A percentile compares a stretch with the other conserved stretches of the same genome.
Conservation (phyloP, 2,329 filamentous ascomycete species). For the Biscogniauxia mediterranea region DNA sequence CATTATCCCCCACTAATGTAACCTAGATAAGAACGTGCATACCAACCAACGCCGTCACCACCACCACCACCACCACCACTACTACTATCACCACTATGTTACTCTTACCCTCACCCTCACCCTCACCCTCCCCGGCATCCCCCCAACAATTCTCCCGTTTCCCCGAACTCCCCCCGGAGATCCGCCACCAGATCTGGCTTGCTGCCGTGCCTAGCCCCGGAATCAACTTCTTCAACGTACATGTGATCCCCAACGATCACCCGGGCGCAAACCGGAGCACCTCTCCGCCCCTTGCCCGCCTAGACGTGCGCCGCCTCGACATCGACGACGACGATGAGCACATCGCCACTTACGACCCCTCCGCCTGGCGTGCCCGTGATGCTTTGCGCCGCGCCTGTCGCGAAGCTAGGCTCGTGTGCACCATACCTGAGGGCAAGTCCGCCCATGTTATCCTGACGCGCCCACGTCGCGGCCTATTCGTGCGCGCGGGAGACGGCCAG, state of each 20-base stretch:
- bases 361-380: constrained; percentile 28
- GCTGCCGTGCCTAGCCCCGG: constrained; percentile 26
- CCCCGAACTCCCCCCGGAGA: constrained; percentile 27
- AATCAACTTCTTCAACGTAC: constrained; percentile 37
- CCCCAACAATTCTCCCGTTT: constrained; percentile 23
- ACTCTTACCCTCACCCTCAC: not conserved
- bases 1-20: too few relatives aligned
- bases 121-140: constrained; percentile 1
- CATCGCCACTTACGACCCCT: constrained; percentile 31
- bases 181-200: constrained; percentile 30
- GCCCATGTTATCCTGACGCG: constrained; percentile 26
- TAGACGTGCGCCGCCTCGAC: constrained; percentile 31
- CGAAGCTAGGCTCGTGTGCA: constrained; percentile 28
- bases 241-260: constrained; percentile 34
- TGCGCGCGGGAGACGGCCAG: constrained; percentile 29
- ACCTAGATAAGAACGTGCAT: too few relatives aligned
- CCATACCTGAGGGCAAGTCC: constrained; percentile 19
- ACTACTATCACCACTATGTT: not conserved
- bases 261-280: constrained; percentile 26
- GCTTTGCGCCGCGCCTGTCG: constrained; percentile 25
- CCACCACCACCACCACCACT: too few relatives aligned
- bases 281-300: constrained; percentile 29
- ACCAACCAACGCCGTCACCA: too few relatives aligned
- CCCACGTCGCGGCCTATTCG: constrained; percentile 28
- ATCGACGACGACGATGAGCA: constrained; percentile 27